Conservation (phyloP, 768 basidiomycete species). For the Terana coerulea region DNA sequence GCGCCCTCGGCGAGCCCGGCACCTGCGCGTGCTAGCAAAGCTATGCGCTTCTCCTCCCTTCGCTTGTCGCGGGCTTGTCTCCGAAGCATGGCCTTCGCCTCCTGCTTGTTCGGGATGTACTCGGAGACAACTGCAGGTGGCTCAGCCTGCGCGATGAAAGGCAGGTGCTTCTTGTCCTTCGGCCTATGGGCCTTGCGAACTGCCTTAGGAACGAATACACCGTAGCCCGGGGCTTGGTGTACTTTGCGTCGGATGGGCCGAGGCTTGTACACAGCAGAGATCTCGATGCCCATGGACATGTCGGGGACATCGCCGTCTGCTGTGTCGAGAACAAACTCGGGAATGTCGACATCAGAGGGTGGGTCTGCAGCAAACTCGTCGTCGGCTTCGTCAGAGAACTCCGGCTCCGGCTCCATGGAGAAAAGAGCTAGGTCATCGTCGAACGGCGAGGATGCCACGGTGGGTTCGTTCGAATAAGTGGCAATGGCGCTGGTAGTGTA, state of each 20-base stretch:
- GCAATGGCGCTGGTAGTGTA: slow-evolving; percentile 14
- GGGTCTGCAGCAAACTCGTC: too few relatives aligned
- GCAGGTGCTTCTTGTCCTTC: slow-evolving; percentile 21
- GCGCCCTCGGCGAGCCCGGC: neutral
- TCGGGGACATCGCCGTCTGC: slow-evolving; percentile 12
- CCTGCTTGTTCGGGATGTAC: slow-evolving; percentile 16
- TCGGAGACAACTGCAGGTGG: neutral
- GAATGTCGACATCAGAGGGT: neutral
- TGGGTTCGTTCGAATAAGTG: slow-evolving; percentile 25
- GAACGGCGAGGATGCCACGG: slow-evolving; percentile 22
- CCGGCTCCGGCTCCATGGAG: slow-evolving; percentile 42
- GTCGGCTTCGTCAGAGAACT: slow-evolving; percentile 23
- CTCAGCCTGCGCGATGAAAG: slow-evolving; percentile 13
- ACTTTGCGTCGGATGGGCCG: slow-evolving; percentile 52
- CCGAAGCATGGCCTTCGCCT: slow-evolving; percentile 33
- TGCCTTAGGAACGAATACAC: slow-evolving; percentile 18
- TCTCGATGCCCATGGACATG: slow-evolving; percentile 57
- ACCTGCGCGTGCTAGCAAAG: slow-evolving; percentile 19
- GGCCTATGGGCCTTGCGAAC: slow-evolving; percentile 21
- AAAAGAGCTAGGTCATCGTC: slow-evolving; percentile 37
- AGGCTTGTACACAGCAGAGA: slow-evolving; percentile 70
- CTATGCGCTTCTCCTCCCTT: slow-evolving; percentile 40
- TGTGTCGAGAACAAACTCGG: neutral
- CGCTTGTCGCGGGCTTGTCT: slow-evolving; percentile 48
- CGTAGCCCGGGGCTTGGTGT: slow-evolving; percentile 23